Base-by-base conservation (phyloP, 2,329 filamentous ascomycete species). In the Corinectria fuckeliana region DNA sequence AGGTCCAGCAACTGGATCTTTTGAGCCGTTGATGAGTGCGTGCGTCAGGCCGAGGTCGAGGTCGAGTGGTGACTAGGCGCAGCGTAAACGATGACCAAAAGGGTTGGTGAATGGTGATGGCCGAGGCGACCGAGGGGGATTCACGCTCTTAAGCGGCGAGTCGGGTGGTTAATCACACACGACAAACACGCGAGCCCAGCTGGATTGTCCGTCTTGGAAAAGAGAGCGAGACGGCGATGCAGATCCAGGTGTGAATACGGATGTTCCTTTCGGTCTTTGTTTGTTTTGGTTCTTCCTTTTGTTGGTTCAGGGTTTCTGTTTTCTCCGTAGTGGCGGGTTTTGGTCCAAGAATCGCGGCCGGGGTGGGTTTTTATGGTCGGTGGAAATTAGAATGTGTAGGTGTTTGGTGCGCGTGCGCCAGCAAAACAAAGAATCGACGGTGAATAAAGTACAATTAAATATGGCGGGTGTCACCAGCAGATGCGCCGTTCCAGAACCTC, bases 401-500 rank as follows among this genome's bases (percentile, higher is more conserved):
- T 50, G 56, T 49, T 47, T 39, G 50, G 38, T 54, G 51, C 16
- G 48, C 38, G 50, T 56, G 64, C 63, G 45, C 59, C 58, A 65
- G 69, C 65, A 63, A 65, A 58, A 57, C 62, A 67, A 69, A 61
- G 64, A 72, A 67, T 71, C 62, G 70, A 71, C 65, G 63, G 69
- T 70, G 63, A 67, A 66, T 64, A 66, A 62, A 53, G 56, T 68
- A 69, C 62, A 71, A 71, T 71, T 65, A 65, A 71, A 61, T 47
- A 48, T 62, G 68, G 61, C 61, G 65, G 57, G 53, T 70, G 67
- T 69, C 68, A 68, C 70, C 56, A 63, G 60, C 62, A 64, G 66
- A 72, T 69, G 65, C 70, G 68, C 69, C 66, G 71, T 54, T 72
- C 67, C 66, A 65, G 60, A 60, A 63, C 66, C 67, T 69, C 61